A percentile compares a stretch with the other conserved stretches of the same genome.
These are phyloP conservation scores for Tricholoma flavovirens DNA, from an alignment of 768 basidiomycete genomes.

Conservation along the genomic window DNA sequence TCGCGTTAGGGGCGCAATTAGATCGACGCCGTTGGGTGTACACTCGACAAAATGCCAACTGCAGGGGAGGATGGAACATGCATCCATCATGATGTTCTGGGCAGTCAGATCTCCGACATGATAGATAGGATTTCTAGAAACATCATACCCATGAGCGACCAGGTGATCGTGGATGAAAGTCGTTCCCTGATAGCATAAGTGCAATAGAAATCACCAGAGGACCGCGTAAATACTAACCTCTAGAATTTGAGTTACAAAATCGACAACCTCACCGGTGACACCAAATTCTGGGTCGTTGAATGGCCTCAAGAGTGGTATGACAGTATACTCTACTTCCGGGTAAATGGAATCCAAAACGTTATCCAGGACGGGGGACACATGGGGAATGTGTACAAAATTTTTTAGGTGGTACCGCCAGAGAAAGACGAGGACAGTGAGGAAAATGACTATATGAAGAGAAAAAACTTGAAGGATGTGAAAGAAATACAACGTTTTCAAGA, in stretches of 20 bases:
- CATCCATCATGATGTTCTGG: constrained; percentile 34
- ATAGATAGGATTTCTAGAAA: constrained; percentile 26
- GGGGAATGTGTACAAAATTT: too few species aligned
- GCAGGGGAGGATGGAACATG: constrained; percentile 22
- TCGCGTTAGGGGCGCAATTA: constrained; percentile 22
- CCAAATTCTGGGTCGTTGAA: constrained; percentile 30
- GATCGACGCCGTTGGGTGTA: constrained; percentile 24
- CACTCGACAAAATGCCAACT: constrained; percentile 30
- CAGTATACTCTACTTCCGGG: constrained; percentile 13
- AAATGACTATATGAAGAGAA: too few species aligned
- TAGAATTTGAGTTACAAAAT: constrained; percentile 25
- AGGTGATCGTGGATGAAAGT: constrained; percentile 26
- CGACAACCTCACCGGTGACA: constrained; percentile 21
- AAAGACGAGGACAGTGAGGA: too few species aligned
- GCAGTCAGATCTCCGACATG: constrained; percentile 29
- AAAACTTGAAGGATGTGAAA: too few species aligned
- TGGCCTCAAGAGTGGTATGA: constrained; percentile 33
- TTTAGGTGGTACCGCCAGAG: too few species aligned
- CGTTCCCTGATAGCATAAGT: constrained; percentile 16
- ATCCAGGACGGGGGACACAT: constrained; percentile 19
- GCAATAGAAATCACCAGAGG: too few species aligned
- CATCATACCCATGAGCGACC: constrained; percentile 26
- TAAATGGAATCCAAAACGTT: constrained; percentile 12
- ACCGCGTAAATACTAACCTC: constrained; percentile 1
- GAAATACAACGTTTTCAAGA: too few species aligned